A percentile compares a stretch with the other conserved stretches of the same genome.
phyloP scores from a whole-genome alignment of 1,284 basidiomycete genomes.

The Ceratobasidium sp. region DNA sequence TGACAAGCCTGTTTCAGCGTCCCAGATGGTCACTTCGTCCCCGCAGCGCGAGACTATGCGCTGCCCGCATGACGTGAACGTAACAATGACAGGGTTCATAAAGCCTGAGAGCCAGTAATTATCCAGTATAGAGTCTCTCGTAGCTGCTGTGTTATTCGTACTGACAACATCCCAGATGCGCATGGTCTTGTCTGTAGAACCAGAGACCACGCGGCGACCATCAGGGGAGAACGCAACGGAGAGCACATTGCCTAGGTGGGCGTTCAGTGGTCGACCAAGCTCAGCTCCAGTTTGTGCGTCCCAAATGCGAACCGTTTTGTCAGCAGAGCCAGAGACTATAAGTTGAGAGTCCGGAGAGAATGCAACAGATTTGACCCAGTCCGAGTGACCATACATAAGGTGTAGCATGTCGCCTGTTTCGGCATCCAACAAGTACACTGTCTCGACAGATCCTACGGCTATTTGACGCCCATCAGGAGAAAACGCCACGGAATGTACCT shows the following conservation, averaged over 20 bases:
- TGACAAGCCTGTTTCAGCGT: neutral
- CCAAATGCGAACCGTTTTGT: constrained; percentile 43
- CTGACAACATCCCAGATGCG: constrained; percentile 44
- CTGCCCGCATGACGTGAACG: constrained; percentile 33
- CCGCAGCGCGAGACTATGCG: constrained; percentile 8
- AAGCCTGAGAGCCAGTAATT: neutral
- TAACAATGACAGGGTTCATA: constrained; percentile 5
- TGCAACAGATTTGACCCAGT: constrained; percentile 54
- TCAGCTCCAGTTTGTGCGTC: constrained; percentile 20
- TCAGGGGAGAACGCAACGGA: constrained; percentile 46
- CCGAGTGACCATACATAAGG: constrained; percentile 11
- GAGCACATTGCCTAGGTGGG: constrained; percentile 57
- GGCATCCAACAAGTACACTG: neutral
- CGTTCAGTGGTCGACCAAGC: constrained; percentile 52
- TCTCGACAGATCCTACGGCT: constrained; percentile 21
- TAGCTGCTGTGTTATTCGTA: neutral
- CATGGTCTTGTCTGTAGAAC: constrained; percentile 33
- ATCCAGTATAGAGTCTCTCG: neutral
- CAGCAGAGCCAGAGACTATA: constrained; percentile 35
- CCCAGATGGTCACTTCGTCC: constrained; percentile 39
- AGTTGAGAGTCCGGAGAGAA: constrained; percentile 56
- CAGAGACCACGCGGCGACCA: constrained; percentile 38
- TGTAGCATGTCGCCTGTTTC: neutral
- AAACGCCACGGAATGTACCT: neutral
- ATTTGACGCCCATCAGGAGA: constrained; percentile 10